A percentile compares a stretch with the other conserved stretches of the same genome.
phyloP scores from a whole-genome alignment of 2,329 filamentous ascomycete species.

The Dactylellina haptotyla region DNA sequence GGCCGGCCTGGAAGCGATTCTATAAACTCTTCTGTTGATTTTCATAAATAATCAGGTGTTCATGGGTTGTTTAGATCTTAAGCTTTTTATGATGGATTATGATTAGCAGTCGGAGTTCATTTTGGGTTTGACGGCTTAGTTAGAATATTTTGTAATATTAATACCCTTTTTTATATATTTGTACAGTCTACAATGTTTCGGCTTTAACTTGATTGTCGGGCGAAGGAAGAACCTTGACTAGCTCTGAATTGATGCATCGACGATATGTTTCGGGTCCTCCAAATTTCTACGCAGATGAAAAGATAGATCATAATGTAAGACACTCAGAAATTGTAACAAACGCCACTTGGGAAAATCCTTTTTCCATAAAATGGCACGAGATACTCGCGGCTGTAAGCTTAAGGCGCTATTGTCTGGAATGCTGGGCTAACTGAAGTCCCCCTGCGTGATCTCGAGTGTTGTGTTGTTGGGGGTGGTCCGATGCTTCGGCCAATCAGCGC shows the following conservation, averaged over 20 bases:
- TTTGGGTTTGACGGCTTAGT: slow-evolving; percentile 1
- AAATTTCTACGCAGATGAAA: no score
- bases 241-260: no score
- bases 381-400: no score
- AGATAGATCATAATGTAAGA: no score
- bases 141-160: slow-evolving; percentile 19
- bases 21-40: slow-evolving; percentile 77
- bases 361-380: no score
- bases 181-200: not conserved
- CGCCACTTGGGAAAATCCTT: no score
- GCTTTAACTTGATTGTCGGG: no score
- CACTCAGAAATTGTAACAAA: no score
- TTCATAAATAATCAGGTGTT: slow-evolving; percentile 9
- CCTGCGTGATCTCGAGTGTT: not conserved
- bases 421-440: no score
- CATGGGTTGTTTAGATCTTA: not conserved
- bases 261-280: no score
- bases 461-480: slow-evolving; percentile 27
- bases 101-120: slow-evolving; percentile 14
- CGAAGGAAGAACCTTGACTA: no score
- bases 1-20: slow-evolving; percentile 79
- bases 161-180: slow-evolving; percentile 30
- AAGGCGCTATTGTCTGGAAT: no score
- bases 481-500: slow-evolving; percentile 34
- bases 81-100: slow-evolving; percentile 13